Conservation (phyloP, 176 grass and related monocot species). For the Bothriochloa decipiens region DNA sequence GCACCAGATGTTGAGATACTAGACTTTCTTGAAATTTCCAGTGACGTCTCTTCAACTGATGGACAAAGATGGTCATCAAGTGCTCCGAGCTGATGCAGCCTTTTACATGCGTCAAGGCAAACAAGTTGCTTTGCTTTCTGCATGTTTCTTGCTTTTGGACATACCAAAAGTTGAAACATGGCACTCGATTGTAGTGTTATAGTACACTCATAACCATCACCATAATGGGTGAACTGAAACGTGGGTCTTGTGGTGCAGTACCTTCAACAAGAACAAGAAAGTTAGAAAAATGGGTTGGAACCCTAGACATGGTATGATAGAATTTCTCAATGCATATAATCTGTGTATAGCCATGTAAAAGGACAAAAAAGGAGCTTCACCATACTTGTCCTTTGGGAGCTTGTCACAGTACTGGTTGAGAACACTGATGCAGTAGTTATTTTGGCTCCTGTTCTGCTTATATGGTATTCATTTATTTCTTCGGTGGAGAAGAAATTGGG, state of each 20-base stretch:
- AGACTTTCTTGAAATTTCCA: slow-evolving; percentile 39
- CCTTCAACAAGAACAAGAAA: slow-evolving; percentile 41
- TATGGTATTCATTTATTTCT: slow-evolving; percentile 71
- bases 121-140: slow-evolving; percentile 74
- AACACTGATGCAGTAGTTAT: slow-evolving; percentile 65
- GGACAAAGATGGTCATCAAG: slow-evolving; percentile 73
- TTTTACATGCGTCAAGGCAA: slow-evolving; percentile 93
- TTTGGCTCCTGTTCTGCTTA: slow-evolving; percentile 77
- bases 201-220: slow-evolving; percentile 62
- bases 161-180: slow-evolving; percentile 66
- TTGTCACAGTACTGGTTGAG: slow-evolving; percentile 72
- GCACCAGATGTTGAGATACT: slow-evolving; percentile 29
- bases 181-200: slow-evolving; percentile 68
- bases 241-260: slow-evolving; percentile 57
- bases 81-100: slow-evolving; percentile 66
- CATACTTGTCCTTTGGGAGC: slow-evolving; percentile 81
- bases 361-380: slow-evolving; percentile 9
- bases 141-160: slow-evolving; percentile 62
- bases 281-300: slow-evolving; percentile 6
- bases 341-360: slow-evolving; percentile 26
- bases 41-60: slow-evolving; percentile 39
- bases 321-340: slow-evolving; percentile 18
- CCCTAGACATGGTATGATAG: not conserved
- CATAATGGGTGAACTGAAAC: slow-evolving; percentile 50
- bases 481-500: slow-evolving; percentile 43